These are phyloP conservation scores for Leccinum griseonigrum DNA, from an alignment of 1,284 basidiomycete species.

Conservation along the genomic window DNA sequence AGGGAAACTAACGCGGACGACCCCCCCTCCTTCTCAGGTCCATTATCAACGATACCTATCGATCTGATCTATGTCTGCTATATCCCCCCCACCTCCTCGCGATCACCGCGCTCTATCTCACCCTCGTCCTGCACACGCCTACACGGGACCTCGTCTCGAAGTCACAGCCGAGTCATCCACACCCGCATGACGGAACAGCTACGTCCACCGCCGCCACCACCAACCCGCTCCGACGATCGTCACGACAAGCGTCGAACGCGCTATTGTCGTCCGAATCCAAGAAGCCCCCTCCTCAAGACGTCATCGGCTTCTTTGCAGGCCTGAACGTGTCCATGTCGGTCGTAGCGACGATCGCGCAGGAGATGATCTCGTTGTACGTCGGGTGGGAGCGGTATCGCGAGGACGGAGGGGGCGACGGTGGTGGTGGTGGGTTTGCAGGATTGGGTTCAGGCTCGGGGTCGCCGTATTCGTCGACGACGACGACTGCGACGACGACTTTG, in stretches of 20 bases:
- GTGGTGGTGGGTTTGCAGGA: constrained; percentile 22
- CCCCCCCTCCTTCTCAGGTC: constrained; percentile 74
- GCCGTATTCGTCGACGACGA: constrained; percentile 18
- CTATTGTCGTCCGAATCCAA: constrained; percentile 28
- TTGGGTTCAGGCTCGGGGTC: constrained; percentile 7
- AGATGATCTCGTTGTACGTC: constrained; percentile 87
- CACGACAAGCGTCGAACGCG: constrained; percentile 39
- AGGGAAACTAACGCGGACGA: not conserved
- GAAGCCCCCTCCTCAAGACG: constrained; percentile 51
- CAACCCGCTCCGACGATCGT: constrained; percentile 48
- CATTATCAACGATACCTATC: constrained; percentile 94
- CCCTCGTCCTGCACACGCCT: constrained; percentile 65
- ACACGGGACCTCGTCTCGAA: constrained; percentile 41
- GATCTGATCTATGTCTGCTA: constrained; percentile 85
- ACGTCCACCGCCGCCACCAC: constrained; percentile 15
- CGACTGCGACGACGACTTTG: not conserved
- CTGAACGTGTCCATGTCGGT: constrained; percentile 84
- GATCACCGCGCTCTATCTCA: constrained; percentile 86
- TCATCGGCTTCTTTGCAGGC: constrained; percentile 80
- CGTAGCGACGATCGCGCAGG: constrained; percentile 86
- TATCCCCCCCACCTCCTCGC: constrained; percentile 95
- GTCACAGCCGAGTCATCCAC: not conserved
- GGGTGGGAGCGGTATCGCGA: constrained; percentile 83
- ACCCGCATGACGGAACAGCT: not conserved
- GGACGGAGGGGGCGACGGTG: constrained; percentile 38